Percentiles rank a stretch among this genome's conserved stretches.
These are phyloP conservation scores for Candida glucosophila DNA, from an alignment of 1,139 yeast genomes.

Conservation along the genomic window DNA sequence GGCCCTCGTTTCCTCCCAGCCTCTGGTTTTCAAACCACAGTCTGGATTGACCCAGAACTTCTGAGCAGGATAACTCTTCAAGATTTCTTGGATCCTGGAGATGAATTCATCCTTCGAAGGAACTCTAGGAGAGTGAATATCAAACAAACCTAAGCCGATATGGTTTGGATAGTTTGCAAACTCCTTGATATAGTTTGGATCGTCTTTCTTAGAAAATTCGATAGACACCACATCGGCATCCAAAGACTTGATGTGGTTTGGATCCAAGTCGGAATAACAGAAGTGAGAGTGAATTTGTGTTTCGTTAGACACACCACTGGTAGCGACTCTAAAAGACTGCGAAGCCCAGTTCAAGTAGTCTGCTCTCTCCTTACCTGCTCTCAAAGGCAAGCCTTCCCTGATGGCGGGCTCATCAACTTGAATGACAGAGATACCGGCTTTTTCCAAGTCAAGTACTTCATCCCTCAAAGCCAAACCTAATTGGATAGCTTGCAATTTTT, in stretches of 20 bases:
- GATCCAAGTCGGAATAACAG: slow-evolving; percentile 99
- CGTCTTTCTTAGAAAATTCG: slow-evolving; percentile 99
- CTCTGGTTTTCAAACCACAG: slow-evolving; percentile 99
- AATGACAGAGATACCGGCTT: slow-evolving; percentile 94
- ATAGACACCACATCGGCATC: slow-evolving; percentile 99
- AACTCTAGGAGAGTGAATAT: slow-evolving; percentile 99
- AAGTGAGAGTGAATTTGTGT: slow-evolving; percentile 99
- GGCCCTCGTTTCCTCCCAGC: slow-evolving; percentile 81
- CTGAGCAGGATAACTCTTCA: slow-evolving; percentile 94
- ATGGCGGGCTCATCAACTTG: slow-evolving; percentile 99
- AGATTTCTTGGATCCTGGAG: slow-evolving; percentile 85
- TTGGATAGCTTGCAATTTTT: slow-evolving; percentile 92
- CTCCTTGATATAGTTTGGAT: slow-evolving; percentile 95
- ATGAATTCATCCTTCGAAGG: slow-evolving; percentile 96
- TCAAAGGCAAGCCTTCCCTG: slow-evolving; percentile 99
- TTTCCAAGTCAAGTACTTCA: slow-evolving; percentile 96
- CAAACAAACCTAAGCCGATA: slow-evolving; percentile 98
- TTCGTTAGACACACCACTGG: slow-evolving; percentile 91
- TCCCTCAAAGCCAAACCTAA: slow-evolving; percentile 97
- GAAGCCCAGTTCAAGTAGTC: slow-evolving; percentile 99
- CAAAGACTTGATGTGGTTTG: slow-evolving; percentile 97
- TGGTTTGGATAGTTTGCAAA: slow-evolving; percentile 98
- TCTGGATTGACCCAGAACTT: slow-evolving; percentile 99
- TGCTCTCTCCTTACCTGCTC: slow-evolving; percentile 95
- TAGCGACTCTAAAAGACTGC: slow-evolving; percentile 98